A percentile compares a stretch with the other conserved stretches of the same genome.
Conservation (phyloP, 192 early-diverging fungal genomes). For the Physocladia obscura region DNA sequence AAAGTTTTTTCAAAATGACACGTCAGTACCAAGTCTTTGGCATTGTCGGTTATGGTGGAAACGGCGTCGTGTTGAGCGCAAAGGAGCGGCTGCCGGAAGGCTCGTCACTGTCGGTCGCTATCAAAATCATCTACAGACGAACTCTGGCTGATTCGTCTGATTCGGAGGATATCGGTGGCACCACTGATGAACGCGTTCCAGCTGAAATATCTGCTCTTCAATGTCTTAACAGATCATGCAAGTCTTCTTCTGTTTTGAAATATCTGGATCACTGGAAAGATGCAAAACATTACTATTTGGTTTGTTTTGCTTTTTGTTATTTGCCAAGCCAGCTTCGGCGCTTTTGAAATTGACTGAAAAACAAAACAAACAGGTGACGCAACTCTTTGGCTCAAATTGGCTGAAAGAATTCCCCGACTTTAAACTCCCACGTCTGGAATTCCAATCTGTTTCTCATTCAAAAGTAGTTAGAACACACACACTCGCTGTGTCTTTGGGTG, state of each 20-base stretch:
- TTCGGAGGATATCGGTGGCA: background rate
- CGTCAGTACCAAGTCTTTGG: background rate
- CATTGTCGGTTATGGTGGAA: slow-evolving; percentile 26
- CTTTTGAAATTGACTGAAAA: background rate
- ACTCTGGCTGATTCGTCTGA: too few species aligned
- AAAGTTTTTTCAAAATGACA: background rate
- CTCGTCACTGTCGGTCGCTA: background rate
- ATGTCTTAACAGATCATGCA: too few species aligned
- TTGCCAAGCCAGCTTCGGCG: background rate
- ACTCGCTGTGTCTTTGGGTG: slow-evolving; percentile 3
- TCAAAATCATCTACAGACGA: slow-evolving; percentile 19
- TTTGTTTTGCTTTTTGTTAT: background rate
- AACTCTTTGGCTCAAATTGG: slow-evolving; percentile 26
- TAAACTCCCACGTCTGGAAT: background rate
- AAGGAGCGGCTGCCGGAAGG: background rate
- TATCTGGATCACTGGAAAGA: slow-evolving; percentile 17
- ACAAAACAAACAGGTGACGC: slow-evolving; percentile 1
- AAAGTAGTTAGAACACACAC: background rate
- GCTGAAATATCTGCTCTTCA: too few species aligned
- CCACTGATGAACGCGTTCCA: background rate
- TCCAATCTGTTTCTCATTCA: slow-evolving; percentile 1
- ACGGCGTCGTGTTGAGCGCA: slow-evolving; percentile 16
- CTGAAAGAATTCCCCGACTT: background rate
- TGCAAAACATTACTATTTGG: slow-evolving; percentile 21
- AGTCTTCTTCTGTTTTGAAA: too few species aligned